phyloP scores from a whole-genome alignment of 192 early-diverging fungal genomes.

The Tieghemiomyces parasiticus region DNA sequence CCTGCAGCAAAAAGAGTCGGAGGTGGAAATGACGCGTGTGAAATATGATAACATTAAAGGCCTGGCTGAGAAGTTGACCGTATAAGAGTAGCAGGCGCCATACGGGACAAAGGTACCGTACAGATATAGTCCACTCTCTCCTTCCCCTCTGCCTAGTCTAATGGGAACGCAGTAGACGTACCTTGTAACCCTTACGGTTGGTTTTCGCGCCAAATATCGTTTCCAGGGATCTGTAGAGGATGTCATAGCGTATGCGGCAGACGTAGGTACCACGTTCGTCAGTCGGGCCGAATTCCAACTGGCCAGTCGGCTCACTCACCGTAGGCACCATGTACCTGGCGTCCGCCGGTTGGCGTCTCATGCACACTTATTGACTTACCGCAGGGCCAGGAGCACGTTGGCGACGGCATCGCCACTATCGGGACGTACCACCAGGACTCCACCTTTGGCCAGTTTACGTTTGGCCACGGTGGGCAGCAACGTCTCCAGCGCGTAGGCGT shows the following conservation, averaged over 20 bases:
- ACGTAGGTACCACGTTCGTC: too few relatives aligned
- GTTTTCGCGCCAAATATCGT: conserved; percentile 47
- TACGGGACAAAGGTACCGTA: too few relatives aligned
- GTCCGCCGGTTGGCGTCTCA: too few relatives aligned
- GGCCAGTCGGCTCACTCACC: too few relatives aligned
- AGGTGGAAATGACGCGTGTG: neutral
- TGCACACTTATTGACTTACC: too few relatives aligned
- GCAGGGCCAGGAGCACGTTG: conserved; percentile 52
- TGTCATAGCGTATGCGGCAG: too few relatives aligned
- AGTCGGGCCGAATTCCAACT: too few relatives aligned
- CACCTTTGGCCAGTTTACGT: conserved; percentile 57
- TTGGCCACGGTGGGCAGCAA: conserved; percentile 53
- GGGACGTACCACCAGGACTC: conserved; percentile 66
- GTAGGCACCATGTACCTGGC: too few relatives aligned
- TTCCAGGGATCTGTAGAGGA: conserved; percentile 59
- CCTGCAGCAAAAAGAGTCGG: conserved; percentile 1
- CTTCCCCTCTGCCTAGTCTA: too few relatives aligned
- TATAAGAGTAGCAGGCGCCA: too few relatives aligned
- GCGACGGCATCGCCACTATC: conserved; percentile 74
- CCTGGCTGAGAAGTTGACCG: too few relatives aligned
- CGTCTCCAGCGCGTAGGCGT: conserved; percentile 49
- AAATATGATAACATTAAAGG: neutral
- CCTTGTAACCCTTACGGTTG: conserved; percentile 69
- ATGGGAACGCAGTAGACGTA: too few relatives aligned
- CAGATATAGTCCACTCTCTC: neutral